phyloP scores from a whole-genome alignment of 1,284 basidiomycete species.

The Trametes hirsuta region DNA sequence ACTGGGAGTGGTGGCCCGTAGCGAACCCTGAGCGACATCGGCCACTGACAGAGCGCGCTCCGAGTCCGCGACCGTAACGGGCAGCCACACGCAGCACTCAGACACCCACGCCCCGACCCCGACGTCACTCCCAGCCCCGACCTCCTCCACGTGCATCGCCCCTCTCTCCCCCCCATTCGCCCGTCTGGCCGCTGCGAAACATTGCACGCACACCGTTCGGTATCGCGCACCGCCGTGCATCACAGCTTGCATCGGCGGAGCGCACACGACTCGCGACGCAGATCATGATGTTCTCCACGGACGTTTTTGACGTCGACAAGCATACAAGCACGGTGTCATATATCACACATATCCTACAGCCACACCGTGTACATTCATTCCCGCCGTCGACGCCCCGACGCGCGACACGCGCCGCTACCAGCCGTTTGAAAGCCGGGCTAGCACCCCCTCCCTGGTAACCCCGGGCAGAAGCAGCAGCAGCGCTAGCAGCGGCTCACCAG shows the following conservation, averaged over 20 bases:
- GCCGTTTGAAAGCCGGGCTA: background rate
- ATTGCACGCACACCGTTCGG: background rate
- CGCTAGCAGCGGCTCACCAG: slow-evolving; percentile 55
- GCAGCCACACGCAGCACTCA: background rate
- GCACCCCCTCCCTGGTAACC: no score
- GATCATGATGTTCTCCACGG: background rate
- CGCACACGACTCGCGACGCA: background rate
- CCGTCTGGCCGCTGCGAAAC: background rate
- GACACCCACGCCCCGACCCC: background rate
- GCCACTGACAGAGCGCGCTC: background rate
- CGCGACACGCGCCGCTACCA: background rate
- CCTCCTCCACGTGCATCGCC: background rate
- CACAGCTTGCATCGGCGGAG: background rate
- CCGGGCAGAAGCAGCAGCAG: no score
- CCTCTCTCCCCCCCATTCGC: background rate
- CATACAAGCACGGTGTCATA: background rate
- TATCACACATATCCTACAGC: slow-evolving; percentile 1
- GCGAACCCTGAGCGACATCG: background rate
- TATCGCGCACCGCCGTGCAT: background rate
- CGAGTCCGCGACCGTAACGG: background rate
- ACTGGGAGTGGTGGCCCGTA: background rate
- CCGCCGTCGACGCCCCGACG: background rate
- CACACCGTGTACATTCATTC: slow-evolving; percentile 4
- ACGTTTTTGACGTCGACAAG: background rate
- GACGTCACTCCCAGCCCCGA: no score